A percentile compares a stretch with the other conserved stretches of the same genome.
Conservation (phyloP, 352 stramenopile genomes). For the Phytophthora capsici region DNA sequence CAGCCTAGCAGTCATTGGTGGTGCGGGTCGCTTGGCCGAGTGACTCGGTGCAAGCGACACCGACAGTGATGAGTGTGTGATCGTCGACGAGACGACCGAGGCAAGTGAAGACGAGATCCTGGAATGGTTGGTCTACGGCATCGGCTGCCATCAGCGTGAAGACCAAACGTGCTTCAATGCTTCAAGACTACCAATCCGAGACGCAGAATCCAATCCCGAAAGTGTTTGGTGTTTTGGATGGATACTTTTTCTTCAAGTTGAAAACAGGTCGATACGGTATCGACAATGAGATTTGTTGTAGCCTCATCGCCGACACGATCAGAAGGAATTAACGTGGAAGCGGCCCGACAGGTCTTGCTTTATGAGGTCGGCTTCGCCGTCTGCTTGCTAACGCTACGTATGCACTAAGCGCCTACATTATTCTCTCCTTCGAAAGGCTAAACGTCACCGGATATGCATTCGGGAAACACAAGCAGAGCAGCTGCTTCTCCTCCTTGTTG, state of each 20-base stretch:
- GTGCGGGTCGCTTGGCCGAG: constrained; percentile 1
- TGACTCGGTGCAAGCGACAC: constrained; percentile 17
- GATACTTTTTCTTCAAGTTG: constrained; percentile 13
- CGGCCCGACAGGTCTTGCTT: constrained; percentile 38
- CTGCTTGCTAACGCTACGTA: constrained; percentile 40
- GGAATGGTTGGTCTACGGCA: constrained; percentile 12
- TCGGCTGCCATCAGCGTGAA: constrained; percentile 12
- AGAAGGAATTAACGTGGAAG: constrained; percentile 12
- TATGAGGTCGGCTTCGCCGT: constrained; percentile 31
- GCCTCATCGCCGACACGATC: too few species aligned
- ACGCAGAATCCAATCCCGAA: too few species aligned
- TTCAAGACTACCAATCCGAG: constrained; percentile 14
- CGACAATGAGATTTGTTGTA: neutral
- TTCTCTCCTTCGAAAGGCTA: constrained; percentile 20
- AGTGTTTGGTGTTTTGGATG: neutral
- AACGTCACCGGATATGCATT: constrained; percentile 41
- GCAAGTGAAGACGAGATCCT: constrained; percentile 3
- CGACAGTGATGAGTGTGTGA: constrained; percentile 15
- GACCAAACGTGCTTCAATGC: constrained; percentile 7
- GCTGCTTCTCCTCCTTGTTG: constrained; percentile 28
- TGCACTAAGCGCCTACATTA: constrained; percentile 30
- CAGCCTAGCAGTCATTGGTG: constrained; percentile 20
- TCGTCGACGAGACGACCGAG: constrained; percentile 12
- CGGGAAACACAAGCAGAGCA: constrained; percentile 29
- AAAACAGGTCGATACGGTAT: constrained; percentile 3